Conservation (phyloP, 805 yeast genomes). For the Zygosaccharomyces rouxii region DNA sequence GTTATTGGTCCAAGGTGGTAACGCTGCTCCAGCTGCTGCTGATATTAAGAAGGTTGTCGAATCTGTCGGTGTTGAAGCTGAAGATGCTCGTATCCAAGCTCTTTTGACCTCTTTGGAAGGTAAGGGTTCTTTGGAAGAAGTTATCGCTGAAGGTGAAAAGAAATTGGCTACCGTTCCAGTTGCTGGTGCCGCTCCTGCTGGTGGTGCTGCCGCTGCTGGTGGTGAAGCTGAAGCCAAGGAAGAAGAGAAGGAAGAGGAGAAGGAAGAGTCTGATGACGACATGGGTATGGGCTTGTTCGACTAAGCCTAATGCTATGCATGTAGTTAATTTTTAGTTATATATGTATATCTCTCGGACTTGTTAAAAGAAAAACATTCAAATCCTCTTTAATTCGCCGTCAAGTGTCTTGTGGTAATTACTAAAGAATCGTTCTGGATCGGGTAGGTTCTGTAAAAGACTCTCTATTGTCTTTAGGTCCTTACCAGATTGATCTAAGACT, state of each 20-base stretch:
- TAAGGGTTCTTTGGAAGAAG: slow-evolving; percentile 61
- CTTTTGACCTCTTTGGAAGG: slow-evolving; percentile 75
- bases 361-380: background rate
- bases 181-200: slow-evolving; percentile 73
- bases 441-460: slow-evolving; percentile 10
- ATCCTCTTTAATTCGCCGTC: slow-evolving; percentile 12
- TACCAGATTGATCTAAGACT: slow-evolving; percentile 4
- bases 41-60: slow-evolving; percentile 69
- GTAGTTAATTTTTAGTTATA: slow-evolving; percentile 4
- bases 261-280: slow-evolving; percentile 52
- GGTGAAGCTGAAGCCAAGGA: slow-evolving; percentile 53
- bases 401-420: slow-evolving; percentile 11
- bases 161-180: slow-evolving; percentile 78
- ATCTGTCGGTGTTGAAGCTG: slow-evolving; percentile 77
- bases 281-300: slow-evolving; percentile 80
- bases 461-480: slow-evolving; percentile 9
- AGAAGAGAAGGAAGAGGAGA: slow-evolving; percentile 53
- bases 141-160: slow-evolving; percentile 75
- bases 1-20: slow-evolving; percentile 84
- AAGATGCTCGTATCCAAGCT: slow-evolving; percentile 66
- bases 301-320: slow-evolving; percentile 32
- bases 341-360: slow-evolving; percentile 7
- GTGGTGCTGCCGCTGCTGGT: slow-evolving; percentile 52
- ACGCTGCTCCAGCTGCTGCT: slow-evolving; percentile 72
- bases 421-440: slow-evolving; percentile 14